Base-by-base conservation (phyloP, 2,329 filamentous ascomycete genomes). In the Ophiostoma sp. region DNA sequence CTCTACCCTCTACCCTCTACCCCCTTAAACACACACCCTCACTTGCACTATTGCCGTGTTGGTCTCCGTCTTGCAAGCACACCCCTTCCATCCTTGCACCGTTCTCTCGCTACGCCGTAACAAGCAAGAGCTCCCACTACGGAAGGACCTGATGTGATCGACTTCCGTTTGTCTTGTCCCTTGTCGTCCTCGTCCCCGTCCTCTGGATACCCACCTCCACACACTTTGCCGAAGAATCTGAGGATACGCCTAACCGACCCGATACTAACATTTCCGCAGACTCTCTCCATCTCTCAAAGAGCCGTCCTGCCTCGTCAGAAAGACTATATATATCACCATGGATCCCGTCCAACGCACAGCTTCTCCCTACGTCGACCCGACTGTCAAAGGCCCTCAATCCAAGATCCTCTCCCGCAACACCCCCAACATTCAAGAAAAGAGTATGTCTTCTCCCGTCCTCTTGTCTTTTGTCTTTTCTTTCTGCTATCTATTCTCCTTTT, bases 321-420 rank as follows among this genome's bases (percentile, higher is more conserved):
- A 38, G 40, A 8, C 64, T 68, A 66, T 70, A 69, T 71, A 72
- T 76, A 76, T 74, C 74, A 76, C 72, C 74, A 76, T 75, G 74
- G 77, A 79, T 74, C 79, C 80, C 75, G 77, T 81, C 70, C 73
- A 75, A 58, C 77, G 80, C 76, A 78, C 77, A 45, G 74, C 77
- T 74, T 81, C 80, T 78, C 80, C 80, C 72, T 81, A 81, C 75
- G 73, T 74, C 67, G 78, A 81, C 75, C 79, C 79, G 42, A 72
- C 75, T 66, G 76, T 81, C 69, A 80, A 81, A 79, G 79, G 80
- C 38, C 80, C 80, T 69, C 75, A 75, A 65, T 79, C 77, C 69
- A 77, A 81, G 71, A 76, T 80, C 70, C 77, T 80, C 66, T 74
- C 76, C 47, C 75, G 75, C 72, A 73, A 71, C 41, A 71, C 71